These are phyloP conservation scores for Nicotiana tomentosiformis DNA, from an alignment of 257 asterid genomes.

Conservation along the genomic window DNA sequence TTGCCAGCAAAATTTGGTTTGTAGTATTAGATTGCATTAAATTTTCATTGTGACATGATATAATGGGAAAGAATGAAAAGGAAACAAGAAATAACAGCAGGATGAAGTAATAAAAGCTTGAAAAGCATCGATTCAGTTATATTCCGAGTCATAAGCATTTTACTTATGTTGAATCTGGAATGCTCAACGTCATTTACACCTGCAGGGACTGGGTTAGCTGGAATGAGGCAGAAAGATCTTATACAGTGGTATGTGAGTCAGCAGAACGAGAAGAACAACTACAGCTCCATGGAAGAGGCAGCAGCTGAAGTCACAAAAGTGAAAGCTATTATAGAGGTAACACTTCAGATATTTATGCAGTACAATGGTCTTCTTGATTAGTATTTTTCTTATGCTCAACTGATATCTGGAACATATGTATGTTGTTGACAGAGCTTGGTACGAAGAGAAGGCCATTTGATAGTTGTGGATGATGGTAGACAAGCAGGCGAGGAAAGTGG, in stretches of 20 bases:
- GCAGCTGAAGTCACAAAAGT: slow-evolving; percentile 70
- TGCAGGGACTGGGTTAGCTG: slow-evolving; percentile 67
- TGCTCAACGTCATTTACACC: neutral
- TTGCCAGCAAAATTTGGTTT: neutral
- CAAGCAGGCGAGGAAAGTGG: slow-evolving; percentile 48
- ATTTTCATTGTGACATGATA: neutral
- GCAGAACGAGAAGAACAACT: slow-evolving; percentile 73
- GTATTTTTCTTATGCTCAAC: neutral
- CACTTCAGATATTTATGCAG: neutral
- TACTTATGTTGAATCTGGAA: neutral
- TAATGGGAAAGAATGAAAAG: neutral
- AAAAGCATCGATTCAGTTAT: neutral
- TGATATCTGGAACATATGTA: neutral
- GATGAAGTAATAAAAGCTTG: neutral
- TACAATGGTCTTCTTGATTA: neutral
- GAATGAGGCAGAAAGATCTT: slow-evolving; percentile 85
- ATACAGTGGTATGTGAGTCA: slow-evolving; percentile 78
- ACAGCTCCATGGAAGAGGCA: slow-evolving; percentile 71
- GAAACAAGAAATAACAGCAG: neutral
- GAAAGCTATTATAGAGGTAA: slow-evolving; percentile 88
- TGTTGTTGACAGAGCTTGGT: slow-evolving; percentile 63
- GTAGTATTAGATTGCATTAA: neutral
- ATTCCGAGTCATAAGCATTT: neutral
- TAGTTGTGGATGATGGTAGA: slow-evolving; percentile 82
- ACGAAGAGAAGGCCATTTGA: slow-evolving; percentile 81